A percentile compares a stretch with the other conserved stretches of the same genome.
Conservation (phyloP, 192 early-diverging fungal species). For the Coemansia sp. region DNA sequence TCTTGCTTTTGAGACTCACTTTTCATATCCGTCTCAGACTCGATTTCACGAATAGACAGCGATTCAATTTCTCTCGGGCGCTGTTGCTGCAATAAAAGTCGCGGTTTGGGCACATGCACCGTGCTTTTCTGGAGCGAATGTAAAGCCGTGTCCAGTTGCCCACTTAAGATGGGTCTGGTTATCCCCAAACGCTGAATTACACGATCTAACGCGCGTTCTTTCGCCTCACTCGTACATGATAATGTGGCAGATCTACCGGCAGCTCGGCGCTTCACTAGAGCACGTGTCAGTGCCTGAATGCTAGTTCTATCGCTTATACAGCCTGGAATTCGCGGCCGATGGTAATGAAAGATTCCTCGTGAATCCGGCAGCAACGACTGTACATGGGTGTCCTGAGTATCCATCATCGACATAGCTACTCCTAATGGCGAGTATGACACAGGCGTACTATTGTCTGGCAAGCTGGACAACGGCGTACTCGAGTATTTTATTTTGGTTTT, state of each 20-base stretch:
- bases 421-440: conserved; percentile 26
- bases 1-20: conserved; percentile 5
- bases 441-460: conserved; percentile 1
- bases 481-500: conserved; percentile 1
- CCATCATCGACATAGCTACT: conserved; percentile 19
- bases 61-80: background rate
- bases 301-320: background rate
- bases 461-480: background rate
- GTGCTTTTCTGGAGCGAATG: background rate
- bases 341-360: conserved; percentile 37
- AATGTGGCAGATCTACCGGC: background rate
- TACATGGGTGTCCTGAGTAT: conserved; percentile 5
- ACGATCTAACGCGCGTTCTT: too few species aligned
- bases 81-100: conserved; percentile 1
- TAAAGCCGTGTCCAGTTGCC: conserved; percentile 1
- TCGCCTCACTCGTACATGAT: too few species aligned
- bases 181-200: too few species aligned
- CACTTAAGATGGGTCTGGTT: background rate
- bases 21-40: background rate
- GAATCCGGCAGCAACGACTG: conserved; percentile 27
- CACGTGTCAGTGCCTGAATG: conserved; percentile 6
- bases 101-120: background rate
- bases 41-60: background rate
- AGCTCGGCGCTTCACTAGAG: background rate
- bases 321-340: conserved; percentile 14